Base-by-base conservation (phyloP, 176 grass and related monocot genomes). In the Cenchrus fungigraminus region DNA sequence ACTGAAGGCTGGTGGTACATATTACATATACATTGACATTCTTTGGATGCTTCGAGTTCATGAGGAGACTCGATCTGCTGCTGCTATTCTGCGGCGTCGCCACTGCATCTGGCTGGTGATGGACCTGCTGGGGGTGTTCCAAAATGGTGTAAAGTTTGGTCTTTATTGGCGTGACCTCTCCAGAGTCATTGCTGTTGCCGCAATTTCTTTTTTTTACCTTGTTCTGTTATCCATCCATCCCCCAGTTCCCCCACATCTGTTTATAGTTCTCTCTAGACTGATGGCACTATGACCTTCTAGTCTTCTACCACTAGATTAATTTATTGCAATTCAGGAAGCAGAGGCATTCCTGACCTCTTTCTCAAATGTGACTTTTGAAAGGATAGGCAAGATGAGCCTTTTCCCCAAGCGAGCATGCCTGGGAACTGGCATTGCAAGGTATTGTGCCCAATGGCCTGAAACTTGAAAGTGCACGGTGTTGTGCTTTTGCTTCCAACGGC, bases 131-230 rank as follows among this genome's bases (percentile, higher is more conserved):
- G 49, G 69, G 77, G 68, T 73, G 44, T 84, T 58, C 69, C 68
- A 51, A 79, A 25, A 25, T 61, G 82, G 82, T 91, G 86, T 93
- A 93, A 91, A 91, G 78, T 78, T 83, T 83, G 69, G 11, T 79
- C 77, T 76, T 79, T 75, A 37, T 87, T 79, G 82, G 69, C 53
- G 28, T 75, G 28, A 9, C 68, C 70, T 53, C 49, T 73, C 52
- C 47, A 44, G 20, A 65, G 60, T 76, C 63, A 57, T 31, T 61
- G 64, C 42, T 64, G 40, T 28, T 75, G 52, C 17, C 32, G 9
- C 34, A 43, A 17, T 84, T 74, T 81, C 12, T 43, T 74, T 20
- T 67, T 14, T 50, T 68, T 0, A 3, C 37, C 67, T 16, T 83
- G 84, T 52, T 12, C 37, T 65, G n/a, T n/a, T n/a, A n/a, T n/a